Percentiles rank a stretch among this genome's conserved stretches.
These are phyloP conservation scores for Brassica juncea DNA, from an alignment of 345 rosid genomes.

Conservation along the genomic window DNA sequence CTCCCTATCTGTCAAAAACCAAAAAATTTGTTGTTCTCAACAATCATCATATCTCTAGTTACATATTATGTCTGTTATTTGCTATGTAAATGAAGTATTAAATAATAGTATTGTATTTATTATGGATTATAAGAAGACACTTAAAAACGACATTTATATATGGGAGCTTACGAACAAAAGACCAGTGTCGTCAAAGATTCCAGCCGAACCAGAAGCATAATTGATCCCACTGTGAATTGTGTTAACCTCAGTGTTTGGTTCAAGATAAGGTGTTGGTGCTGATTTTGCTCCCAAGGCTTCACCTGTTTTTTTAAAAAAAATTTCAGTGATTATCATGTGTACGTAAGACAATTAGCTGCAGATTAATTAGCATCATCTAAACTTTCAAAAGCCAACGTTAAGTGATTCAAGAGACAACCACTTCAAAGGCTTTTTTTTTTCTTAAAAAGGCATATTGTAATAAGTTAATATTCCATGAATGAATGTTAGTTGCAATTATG, in stretches of 20 bases:
- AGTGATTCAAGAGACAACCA: neutral
- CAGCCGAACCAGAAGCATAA: conserved; percentile 62
- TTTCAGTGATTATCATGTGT: neutral
- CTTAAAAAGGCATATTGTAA: neutral
- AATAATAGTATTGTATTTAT: neutral
- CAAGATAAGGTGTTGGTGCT: conserved; percentile 49
- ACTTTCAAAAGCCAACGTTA: neutral
- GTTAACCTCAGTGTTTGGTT: conserved; percentile 43
- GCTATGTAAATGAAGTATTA: neutral
- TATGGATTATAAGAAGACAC: neutral
- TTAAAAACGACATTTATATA: neutral
- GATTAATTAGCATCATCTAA: conserved; percentile 23
- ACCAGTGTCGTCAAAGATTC: conserved; percentile 58
- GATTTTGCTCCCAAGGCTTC: conserved; percentile 54
- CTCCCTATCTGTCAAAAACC: conserved; percentile 49
- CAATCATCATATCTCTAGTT: neutral
- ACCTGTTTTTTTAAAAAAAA: conserved; percentile 30
- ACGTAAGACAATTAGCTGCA: neutral
- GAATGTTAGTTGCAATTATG: neutral
- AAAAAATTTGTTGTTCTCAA: neutral
- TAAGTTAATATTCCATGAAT: conserved; percentile 5
- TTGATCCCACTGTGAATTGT: conserved; percentile 47
- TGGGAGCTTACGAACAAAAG: conserved; percentile 46
- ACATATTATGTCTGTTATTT: neutral
- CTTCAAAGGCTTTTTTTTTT: too few species aligned